Conservation (phyloP, 805 yeast species). For the Saccharomycopsis fermentans region DNA sequence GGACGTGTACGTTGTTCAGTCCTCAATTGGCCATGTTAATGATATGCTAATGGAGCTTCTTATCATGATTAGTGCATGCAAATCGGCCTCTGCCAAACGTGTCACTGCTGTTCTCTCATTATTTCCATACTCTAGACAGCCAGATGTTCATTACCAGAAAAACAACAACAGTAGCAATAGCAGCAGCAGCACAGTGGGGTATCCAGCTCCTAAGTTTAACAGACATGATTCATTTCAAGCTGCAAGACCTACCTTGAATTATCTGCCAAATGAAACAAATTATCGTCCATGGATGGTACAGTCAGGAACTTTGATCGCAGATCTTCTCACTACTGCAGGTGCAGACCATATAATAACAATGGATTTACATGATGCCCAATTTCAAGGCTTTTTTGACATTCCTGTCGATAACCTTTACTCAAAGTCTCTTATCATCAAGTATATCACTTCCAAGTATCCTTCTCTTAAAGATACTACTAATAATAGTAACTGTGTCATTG, state of each 20-base stretch:
- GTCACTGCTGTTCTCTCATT: slow-evolving; percentile 89
- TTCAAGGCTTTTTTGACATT: slow-evolving; percentile 93
- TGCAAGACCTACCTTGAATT: slow-evolving; percentile 25
- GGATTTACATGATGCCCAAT: slow-evolving; percentile 97
- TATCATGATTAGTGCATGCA: slow-evolving; percentile 84
- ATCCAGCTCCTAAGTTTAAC: not conserved
- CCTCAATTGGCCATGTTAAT: slow-evolving; percentile 80
- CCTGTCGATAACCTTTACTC: slow-evolving; percentile 93
- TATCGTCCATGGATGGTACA: slow-evolving; percentile 95
- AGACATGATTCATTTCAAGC: slow-evolving; percentile 5
- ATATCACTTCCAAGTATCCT: slow-evolving; percentile 70
- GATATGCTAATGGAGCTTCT: slow-evolving; percentile 77
- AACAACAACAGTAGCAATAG: slow-evolving; percentile 1
- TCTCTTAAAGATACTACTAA: slow-evolving; percentile 22
- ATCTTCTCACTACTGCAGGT: slow-evolving; percentile 80
- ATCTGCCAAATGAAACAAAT: slow-evolving; percentile 43
- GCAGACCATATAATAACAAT: slow-evolving; percentile 95
- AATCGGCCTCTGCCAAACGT: slow-evolving; percentile 78
- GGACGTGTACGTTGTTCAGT: slow-evolving; percentile 85
- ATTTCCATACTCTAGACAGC: slow-evolving; percentile 93
- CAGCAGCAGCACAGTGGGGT: not conserved
- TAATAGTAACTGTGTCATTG: slow-evolving; percentile 76
- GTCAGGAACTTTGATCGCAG: slow-evolving; percentile 86
- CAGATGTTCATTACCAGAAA: slow-evolving; percentile 75
- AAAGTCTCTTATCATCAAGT: slow-evolving; percentile 78